Base-by-base conservation (phyloP, 371 early-diverging fungal genomes). In the Cokeromyces recurvatus region DNA sequence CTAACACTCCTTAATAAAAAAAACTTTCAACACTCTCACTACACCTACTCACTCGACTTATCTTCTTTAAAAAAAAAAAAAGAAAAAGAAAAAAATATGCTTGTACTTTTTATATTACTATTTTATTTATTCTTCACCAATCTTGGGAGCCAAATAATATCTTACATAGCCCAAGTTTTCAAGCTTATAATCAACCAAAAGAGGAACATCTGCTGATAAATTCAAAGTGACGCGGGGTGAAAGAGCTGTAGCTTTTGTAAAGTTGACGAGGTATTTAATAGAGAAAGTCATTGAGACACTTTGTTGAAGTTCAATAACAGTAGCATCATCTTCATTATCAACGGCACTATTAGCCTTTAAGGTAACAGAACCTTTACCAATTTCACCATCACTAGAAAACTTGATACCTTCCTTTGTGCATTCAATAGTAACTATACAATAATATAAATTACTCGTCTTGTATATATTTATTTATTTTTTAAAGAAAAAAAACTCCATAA, bases 161-260 rank as follows among this genome's bases (percentile, higher is more conserved):
- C 94, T 78, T 52, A 99, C 82, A 71, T 93, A 89, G 37, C 97
- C 98, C 27, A 90, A 62, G 32, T 94, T 88, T 43, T 80, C 86
- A 59, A 97, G 89, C 63, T 86, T 84, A 73, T 94, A 97, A 74
- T 97, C 95, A 41, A 98, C 85, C 64, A 97, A 70, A 46, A 97
- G 68, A 22, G 99, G 99, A 10, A 90, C 86, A 22, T 91, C 94
- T 57, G 83, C 77, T 31, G 89, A 84, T 66, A 98, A 74, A 62
- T 78, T 79, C 43, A 98, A 71, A 38, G 78, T 84, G 50, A 98
- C 97, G 41, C 78, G 74, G 22, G 63, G 56, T 11, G 91, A 76
- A 38, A 96, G 79, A 7, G 97, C 87, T 8, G 94, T 89, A 29
- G 98, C 97, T 78, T 98, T 99, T 46, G 95, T 85, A 55, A 99